Percentiles rank a stretch among this genome's conserved stretches.
These are phyloP conservation scores for Penicillium nucicola DNA, from an alignment of 495 filamentous ascomycete genomes.

Conservation along the genomic window DNA sequence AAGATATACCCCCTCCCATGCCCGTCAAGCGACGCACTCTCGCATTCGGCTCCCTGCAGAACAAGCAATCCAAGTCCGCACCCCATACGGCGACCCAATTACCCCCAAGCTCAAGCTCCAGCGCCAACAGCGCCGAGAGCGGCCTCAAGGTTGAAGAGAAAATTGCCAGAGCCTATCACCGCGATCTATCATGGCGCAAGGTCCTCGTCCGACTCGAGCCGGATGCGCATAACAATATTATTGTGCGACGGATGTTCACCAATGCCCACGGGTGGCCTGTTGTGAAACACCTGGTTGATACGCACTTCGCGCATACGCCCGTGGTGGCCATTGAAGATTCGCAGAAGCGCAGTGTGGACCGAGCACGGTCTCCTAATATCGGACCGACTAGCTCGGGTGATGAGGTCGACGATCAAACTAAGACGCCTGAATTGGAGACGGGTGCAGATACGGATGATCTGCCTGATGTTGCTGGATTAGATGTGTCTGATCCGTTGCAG, in stretches of 20 bases:
- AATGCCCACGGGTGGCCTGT: slow-evolving; percentile 99
- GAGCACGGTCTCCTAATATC: slow-evolving; percentile 43
- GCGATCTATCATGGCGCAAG: slow-evolving; percentile 88
- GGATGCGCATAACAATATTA: slow-evolving; percentile 97
- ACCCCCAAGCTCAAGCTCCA: slow-evolving; percentile 8
- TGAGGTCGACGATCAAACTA: slow-evolving; percentile 35
- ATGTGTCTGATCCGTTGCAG: not conserved
- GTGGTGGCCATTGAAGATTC: slow-evolving; percentile 59
- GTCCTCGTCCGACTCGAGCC: slow-evolving; percentile 93
- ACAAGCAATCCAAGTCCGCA: slow-evolving; percentile 26
- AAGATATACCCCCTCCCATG: slow-evolving; percentile 84
- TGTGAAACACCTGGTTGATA: slow-evolving; percentile 87
- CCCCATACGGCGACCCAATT: slow-evolving; percentile 10
- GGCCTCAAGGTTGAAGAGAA: slow-evolving; percentile 93
- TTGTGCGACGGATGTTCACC: slow-evolving; percentile 91
- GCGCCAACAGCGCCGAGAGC: slow-evolving; percentile 27
- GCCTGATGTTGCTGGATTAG: not conserved
- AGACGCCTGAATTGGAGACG: slow-evolving; percentile 2
- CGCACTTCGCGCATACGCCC: slow-evolving; percentile 76
- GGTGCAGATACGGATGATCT: slow-evolving; percentile 6
- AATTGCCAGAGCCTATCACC: slow-evolving; percentile 92
- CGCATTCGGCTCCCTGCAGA: slow-evolving; percentile 39
- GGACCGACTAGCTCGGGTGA: slow-evolving; percentile 42
- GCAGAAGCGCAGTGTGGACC: slow-evolving; percentile 44
- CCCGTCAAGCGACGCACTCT: slow-evolving; percentile 54